These are phyloP conservation scores for Ceratocystis lukuohia DNA, from an alignment of 2,329 filamentous ascomycete species.

Conservation along the genomic window DNA sequence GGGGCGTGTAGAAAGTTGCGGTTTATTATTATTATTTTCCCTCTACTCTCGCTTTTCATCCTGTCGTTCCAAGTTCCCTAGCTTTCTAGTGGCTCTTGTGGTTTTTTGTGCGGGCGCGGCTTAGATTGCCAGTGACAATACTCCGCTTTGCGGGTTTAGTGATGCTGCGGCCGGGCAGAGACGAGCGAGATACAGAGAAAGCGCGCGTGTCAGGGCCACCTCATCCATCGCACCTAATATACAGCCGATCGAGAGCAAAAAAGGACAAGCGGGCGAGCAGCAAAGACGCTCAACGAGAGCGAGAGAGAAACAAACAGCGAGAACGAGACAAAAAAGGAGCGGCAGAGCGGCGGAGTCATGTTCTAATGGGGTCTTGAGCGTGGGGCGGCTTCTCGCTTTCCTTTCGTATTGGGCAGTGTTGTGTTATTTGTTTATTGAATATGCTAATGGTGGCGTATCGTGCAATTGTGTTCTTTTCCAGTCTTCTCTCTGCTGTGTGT, in stretches of 20 bases:
- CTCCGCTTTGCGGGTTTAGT: not conserved
- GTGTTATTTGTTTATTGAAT: not conserved
- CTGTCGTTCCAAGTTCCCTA: not conserved
- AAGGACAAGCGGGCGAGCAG: not conserved
- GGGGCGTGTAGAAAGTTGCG: too few species aligned
- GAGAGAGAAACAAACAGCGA: not conserved
- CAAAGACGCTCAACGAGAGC: not conserved
- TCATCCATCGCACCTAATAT: too few species aligned
- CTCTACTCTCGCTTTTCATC: not conserved
- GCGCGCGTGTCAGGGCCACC: too few species aligned
- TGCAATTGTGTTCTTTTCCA: not conserved
- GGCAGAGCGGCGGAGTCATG: constrained; percentile 2
- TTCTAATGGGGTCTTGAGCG: constrained; percentile 5
- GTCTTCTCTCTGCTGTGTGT: not conserved
- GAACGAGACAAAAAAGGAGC: not conserved
- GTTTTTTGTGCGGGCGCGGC: not conserved
- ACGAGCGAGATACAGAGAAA: not conserved
- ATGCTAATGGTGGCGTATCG: constrained; percentile 7
- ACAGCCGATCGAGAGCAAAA: not conserved
- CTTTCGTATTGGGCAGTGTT: constrained; percentile 4
- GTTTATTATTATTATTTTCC: too few species aligned
- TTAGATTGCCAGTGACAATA: not conserved
- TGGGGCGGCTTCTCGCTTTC: constrained; percentile 2
- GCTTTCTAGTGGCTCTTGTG: too few species aligned
- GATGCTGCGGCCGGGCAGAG: not conserved